Base-by-base conservation (phyloP, 2,329 filamentous ascomycete genomes). In the Orbilia ellipsospora region DNA sequence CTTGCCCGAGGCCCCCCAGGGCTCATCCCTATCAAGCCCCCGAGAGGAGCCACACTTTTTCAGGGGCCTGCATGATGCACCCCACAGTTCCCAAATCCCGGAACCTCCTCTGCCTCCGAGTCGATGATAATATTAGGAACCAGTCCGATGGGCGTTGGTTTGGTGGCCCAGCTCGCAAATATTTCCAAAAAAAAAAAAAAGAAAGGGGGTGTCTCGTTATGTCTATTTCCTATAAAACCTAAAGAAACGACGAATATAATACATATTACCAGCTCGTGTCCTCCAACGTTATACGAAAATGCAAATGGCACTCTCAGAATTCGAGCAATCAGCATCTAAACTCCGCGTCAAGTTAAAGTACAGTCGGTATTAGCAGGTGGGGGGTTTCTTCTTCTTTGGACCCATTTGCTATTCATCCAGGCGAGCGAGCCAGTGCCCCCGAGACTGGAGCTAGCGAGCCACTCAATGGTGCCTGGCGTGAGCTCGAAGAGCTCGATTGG, bases 41-140 rank as follows among this genome's bases (percentile, higher is more conserved):
- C 62, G 28, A 26, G 28, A 26, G 56, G 18, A 44, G 20, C 55
- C 13, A 62, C 48, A 62, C 51, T 62, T 67, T 56, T 74, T 74
- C 64, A 66, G 70, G 70, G 70, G 63, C 64, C 70, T 62, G 70
- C 70, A 74, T 74, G 63, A 74, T 52, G 70, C 70, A 74, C 70
- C 70, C 70, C 70, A 62, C 70, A 74, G 61, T 73, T 73, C 69
- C 69, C 69, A 74, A 74, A 67, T 74, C 70, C 70, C 57, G 63
- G 63, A 74, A 63, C 56, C 62, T 28, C 45, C 59, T 72, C 51
- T 63, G 64, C 61, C 56, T 48, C 16, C 13, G 31, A 36, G 31
- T 36, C 31, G 31, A 36, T 6, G 44, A n/a, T 74, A 67, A 74
- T 74, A 67, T 68, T 67, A 67, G 70, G 70, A 68, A 74, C 70